These are phyloP conservation scores for Isatis tinctoria DNA, from an alignment of 345 rosid genomes.

Conservation along the genomic window DNA sequence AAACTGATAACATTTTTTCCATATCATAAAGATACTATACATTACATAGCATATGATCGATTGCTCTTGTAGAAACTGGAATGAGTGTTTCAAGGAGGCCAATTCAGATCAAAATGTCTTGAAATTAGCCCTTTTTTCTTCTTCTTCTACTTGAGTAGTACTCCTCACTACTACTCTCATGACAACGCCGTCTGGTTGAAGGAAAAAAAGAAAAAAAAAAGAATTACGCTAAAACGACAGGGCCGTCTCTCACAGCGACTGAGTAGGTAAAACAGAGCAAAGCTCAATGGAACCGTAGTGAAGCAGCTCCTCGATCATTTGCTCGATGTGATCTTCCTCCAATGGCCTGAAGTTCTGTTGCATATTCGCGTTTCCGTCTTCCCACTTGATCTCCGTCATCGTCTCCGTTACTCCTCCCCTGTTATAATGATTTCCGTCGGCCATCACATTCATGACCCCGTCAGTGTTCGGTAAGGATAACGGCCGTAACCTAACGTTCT, in stretches of 20 bases:
- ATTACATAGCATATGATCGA: conserved; percentile 35
- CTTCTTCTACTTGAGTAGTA: background rate
- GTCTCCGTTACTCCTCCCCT: conserved; percentile 26
- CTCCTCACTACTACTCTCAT: background rate
- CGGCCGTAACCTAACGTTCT: background rate
- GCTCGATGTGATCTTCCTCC: conserved; percentile 91
- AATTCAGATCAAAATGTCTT: conserved; percentile 32
- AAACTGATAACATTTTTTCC: background rate
- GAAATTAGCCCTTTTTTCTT: conserved; percentile 10
- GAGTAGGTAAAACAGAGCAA: conserved; percentile 45
- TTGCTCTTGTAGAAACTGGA: conserved; percentile 27
- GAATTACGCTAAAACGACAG: conserved; percentile 13
- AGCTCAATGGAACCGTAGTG: conserved; percentile 82
- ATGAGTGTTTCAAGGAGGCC: conserved; percentile 26
- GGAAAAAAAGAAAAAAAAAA: background rate
- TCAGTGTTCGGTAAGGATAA: conserved; percentile 8
- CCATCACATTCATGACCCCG: conserved; percentile 12
- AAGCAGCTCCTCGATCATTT: conserved; percentile 91
- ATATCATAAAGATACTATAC: conserved; percentile 26
- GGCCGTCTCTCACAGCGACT: conserved; percentile 29
- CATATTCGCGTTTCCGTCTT: conserved; percentile 31
- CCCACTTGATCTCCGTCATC: conserved; percentile 43
- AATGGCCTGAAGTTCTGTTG: conserved; percentile 49
- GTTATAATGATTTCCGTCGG: conserved; percentile 22
- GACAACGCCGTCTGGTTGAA: conserved; percentile 9